Base-by-base conservation (phyloP, 805 yeast species). In the Starmerella geochares region DNA sequence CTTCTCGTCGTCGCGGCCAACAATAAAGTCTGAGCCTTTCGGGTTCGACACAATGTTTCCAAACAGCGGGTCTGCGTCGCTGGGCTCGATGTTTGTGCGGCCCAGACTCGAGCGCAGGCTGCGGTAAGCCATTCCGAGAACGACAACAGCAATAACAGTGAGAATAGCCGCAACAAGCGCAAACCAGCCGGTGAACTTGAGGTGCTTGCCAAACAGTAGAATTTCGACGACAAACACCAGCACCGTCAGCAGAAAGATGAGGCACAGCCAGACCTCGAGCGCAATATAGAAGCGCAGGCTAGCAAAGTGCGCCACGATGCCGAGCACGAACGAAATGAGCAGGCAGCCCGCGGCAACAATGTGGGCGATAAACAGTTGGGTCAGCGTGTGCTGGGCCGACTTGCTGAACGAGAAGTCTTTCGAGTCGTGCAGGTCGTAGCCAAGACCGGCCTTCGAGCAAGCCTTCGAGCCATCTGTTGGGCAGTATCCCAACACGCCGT, bases 131-230 rank as follows among this genome's bases (percentile, higher is more conserved):
- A 84, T 72, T 63, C 95, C 86, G 17, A 83, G 65, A 55, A 81
- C 62, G 1, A 86, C 74, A 1, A 86, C 79, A 25, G 78, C 72
- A 1, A 81, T 54, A 0, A 90, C 82, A 41, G 80, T 71, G 28
- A 81, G 63, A 1, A 82, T 75, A 0, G 92, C 77, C 1, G 90
- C 76, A 0, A 78, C 78, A 23, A 88, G 67, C 52, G 84, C 75
- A 46, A 83, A 68, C 96, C 96, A 90, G 23, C 95, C 95, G 40
- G 81, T 75, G 80, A 86, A 87, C 48, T 78, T 74, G 48, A 90
- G 67, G 60, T 79, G 78, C 2, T 88, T 84, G 1, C 81, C 74
- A 59, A 90, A 90, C 46, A 90, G 65, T 36, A 88, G 65, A 33
- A 88, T 76, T 63, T 90, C 97, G 3, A 86, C 86, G 52, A 88